Conservation (phyloP, 148 eudicot genomes). For the Heliosperma pusillum region DNA sequence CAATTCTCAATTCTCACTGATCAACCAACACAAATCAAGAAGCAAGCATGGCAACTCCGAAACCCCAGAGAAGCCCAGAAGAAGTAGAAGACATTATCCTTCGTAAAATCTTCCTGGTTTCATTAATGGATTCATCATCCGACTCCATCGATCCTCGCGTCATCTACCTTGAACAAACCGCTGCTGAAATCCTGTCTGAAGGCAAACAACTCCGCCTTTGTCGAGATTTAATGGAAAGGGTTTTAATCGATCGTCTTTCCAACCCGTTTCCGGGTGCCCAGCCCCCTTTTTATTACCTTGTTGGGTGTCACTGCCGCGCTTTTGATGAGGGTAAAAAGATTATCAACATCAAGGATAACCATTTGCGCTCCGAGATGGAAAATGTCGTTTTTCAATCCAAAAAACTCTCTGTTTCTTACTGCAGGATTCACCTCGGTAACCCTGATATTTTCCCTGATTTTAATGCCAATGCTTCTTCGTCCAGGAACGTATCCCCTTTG, state of each 20-base stretch:
- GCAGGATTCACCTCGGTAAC: constrained; percentile 82
- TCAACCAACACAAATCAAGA: not conserved
- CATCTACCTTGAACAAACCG: constrained; percentile 76
- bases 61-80: constrained; percentile 58
- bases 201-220: constrained; percentile 57
- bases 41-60: constrained; percentile 56
- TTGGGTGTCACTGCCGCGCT: constrained; percentile 69
- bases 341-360: constrained; percentile 63
- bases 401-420: constrained; percentile 64
- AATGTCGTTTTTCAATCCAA: constrained; percentile 56
- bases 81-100: constrained; percentile 85
- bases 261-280: constrained; percentile 53
- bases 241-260: constrained; percentile 78
- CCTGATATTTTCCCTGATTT: constrained; percentile 65
- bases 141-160: constrained; percentile 37
- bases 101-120: constrained; percentile 66
- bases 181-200: constrained; percentile 89
- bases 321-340: constrained; percentile 77
- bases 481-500: constrained; percentile 48
- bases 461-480: constrained; percentile 3
- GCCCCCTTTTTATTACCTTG: constrained; percentile 62
- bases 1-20: not conserved
- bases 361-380: constrained; percentile 64
- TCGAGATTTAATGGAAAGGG: constrained; percentile 72
- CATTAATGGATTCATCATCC: constrained; percentile 62